Evolutionary conservation across 2,329 filamentous ascomycete species (phyloP).

Genomic region (Hypoxylon sp.): DNA sequence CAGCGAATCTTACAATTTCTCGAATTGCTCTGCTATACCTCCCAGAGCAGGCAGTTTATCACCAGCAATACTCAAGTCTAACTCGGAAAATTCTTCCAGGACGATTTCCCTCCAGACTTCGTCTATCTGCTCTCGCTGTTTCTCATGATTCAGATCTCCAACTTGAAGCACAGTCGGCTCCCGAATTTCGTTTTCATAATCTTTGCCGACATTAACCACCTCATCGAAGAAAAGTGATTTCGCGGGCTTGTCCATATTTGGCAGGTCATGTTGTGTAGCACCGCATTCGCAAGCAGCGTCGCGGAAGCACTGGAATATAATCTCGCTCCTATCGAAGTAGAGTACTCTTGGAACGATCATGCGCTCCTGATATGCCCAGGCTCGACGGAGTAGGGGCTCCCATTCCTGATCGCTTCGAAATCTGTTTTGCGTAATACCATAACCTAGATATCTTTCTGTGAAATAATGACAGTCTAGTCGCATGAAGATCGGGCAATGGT

Average conservation of each 20-base stretch:
- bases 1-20: constrained; percentile 28
- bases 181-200: background rate
- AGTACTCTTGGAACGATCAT: constrained; percentile 16
- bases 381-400: background rate
- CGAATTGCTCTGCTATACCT: constrained; percentile 16
- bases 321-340: constrained; percentile 20
- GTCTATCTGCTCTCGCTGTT: background rate
- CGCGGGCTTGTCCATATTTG: background rate
- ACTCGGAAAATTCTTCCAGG: background rate
- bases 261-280: too few relatives aligned
- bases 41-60: constrained; percentile 18
- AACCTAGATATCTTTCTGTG: background rate
- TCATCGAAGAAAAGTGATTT: background rate
- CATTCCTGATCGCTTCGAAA: background rate
- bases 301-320: constrained; percentile 15
- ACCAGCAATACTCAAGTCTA: background rate
- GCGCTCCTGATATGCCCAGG: constrained; percentile 17
- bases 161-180: background rate
- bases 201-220: background rate
- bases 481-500: constrained; percentile 8
- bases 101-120: background rate
- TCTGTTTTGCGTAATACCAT: background rate
- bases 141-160: background rate
- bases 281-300: constrained; percentile 16
- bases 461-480: constrained; percentile 4